phyloP scores from a whole-genome alignment of 371 early-diverging fungal genomes.

The Batkoa obscura region DNA sequence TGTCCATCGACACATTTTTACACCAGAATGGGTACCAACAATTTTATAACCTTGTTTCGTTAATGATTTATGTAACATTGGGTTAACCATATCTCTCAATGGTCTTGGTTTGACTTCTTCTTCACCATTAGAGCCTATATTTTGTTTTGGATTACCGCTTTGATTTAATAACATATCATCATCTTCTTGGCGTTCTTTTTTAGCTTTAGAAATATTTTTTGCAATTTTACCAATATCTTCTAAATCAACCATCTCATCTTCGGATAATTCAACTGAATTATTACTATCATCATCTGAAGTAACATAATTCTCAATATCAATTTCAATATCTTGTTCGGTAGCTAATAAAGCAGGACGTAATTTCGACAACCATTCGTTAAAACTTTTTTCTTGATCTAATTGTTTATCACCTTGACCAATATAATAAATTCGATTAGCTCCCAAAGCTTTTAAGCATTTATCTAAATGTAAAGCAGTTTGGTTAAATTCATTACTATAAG shows the following conservation, averaged over 20 bases:
- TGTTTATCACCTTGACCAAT: conserved; percentile 48
- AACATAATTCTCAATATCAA: conserved; percentile 1
- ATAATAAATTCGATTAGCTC: conserved; percentile 41
- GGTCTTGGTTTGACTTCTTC: conserved; percentile 17
- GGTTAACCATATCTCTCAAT: conserved; percentile 56
- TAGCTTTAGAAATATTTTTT: conserved; percentile 29
- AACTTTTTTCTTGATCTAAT: conserved; percentile 30
- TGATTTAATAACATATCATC: conserved; percentile 26
- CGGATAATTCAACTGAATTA: conserved; percentile 14
- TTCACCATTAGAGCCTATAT: conserved; percentile 16
- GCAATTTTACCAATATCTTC: conserved; percentile 57
- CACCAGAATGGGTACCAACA: conserved; percentile 56
- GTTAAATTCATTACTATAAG: conserved; percentile 44
- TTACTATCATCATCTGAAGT: conserved; percentile 16
- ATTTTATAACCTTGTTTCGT: conserved; percentile 69
- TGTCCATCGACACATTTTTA: conserved; percentile 71
- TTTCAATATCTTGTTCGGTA: conserved; percentile 9
- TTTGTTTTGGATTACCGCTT: conserved; percentile 25
- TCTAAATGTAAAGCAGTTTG: conserved; percentile 36
- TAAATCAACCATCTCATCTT: conserved; percentile 47
- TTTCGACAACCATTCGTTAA: conserved; percentile 28
- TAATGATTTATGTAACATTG: conserved; percentile 44
- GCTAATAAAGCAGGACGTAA: conserved; percentile 25
- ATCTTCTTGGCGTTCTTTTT: conserved; percentile 27
- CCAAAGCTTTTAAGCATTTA: conserved; percentile 38